These are phyloP conservation scores for Spergularia marina DNA, from an alignment of 148 eudicot species.

Conservation along the genomic window DNA sequence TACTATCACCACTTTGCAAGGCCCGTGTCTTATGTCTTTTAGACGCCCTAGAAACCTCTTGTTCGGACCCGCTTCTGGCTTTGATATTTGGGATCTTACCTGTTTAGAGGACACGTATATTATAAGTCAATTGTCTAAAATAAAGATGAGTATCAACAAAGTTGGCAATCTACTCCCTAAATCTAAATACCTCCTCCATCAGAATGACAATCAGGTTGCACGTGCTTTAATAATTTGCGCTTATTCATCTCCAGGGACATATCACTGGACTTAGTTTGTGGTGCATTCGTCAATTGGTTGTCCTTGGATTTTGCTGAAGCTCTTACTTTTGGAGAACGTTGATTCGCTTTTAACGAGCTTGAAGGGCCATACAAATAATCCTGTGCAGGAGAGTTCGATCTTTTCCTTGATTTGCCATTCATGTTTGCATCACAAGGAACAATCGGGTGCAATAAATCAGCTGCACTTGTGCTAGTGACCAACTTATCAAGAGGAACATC, in stretches of 20 bases:
- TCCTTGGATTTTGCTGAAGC: constrained; percentile 35
- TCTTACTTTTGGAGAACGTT: constrained; percentile 36
- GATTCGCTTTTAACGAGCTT: constrained; percentile 41
- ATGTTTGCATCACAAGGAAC: constrained; percentile 35
- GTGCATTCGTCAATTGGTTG: constrained; percentile 36
- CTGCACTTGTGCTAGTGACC: constrained; percentile 27
- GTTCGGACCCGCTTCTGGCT: constrained; percentile 48
- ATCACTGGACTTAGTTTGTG: constrained; percentile 36
- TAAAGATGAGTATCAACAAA: constrained; percentile 4
- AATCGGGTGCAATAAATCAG: constrained; percentile 29
- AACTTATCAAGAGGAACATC: constrained; percentile 41
- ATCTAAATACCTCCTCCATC: constrained; percentile 62
- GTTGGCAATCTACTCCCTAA: constrained; percentile 16
- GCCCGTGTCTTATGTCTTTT: constrained; percentile 55
- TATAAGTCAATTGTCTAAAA: constrained; percentile 10
- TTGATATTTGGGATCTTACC: constrained; percentile 53
- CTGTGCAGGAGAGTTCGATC: constrained; percentile 35
- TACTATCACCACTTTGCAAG: constrained; percentile 34
- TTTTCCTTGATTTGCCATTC: constrained; percentile 40
- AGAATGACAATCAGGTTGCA: constrained; percentile 38
- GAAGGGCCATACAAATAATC: constrained; percentile 37
- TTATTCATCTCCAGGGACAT: constrained; percentile 36
- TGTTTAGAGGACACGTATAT: constrained; percentile 24
- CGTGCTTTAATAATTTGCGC: constrained; percentile 44
- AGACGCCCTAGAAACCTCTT: constrained; percentile 49